These are phyloP conservation scores for Scleromitrula shiraiana DNA, from an alignment of 2,329 filamentous ascomycete genomes.

Conservation along the genomic window DNA sequence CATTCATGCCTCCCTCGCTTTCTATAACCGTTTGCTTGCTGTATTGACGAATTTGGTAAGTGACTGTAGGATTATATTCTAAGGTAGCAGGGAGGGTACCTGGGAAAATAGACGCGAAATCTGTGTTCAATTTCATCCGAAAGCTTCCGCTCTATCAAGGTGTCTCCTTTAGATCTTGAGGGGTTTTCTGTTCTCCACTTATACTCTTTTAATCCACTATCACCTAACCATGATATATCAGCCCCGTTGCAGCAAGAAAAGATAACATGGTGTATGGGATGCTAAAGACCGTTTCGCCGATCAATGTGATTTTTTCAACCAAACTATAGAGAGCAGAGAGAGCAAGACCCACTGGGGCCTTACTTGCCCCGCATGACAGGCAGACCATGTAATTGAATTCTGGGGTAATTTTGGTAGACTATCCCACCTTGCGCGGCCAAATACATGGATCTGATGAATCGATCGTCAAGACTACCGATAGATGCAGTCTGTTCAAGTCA, in stretches of 20 bases:
- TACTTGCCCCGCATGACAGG: not conserved
- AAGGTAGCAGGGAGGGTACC: slow-evolving; percentile 27
- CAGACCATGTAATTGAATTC: slow-evolving; percentile 1
- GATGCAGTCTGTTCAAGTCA: slow-evolving; percentile 57
- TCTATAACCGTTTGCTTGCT: slow-evolving; percentile 50
- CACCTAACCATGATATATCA: slow-evolving; percentile 31
- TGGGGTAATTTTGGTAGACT: slow-evolving; percentile 8
- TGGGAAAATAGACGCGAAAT: slow-evolving; percentile 77
- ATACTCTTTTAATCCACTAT: slow-evolving; percentile 38
- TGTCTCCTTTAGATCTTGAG: slow-evolving; percentile 14
- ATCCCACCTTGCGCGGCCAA: slow-evolving; percentile 45
- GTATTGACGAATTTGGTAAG: not conserved
- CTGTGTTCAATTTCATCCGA: slow-evolving; percentile 34
- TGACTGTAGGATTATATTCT: not conserved
- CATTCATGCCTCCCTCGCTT: slow-evolving; percentile 55
- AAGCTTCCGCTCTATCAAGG: slow-evolving; percentile 17
- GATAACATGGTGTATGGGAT: not conserved
- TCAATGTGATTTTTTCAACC: too few relatives aligned
- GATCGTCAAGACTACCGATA: slow-evolving; percentile 64
- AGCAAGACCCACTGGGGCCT: not conserved
- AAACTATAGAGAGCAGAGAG: not conserved
- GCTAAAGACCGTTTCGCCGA: too few relatives aligned
- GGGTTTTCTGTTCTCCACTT: slow-evolving; percentile 29
- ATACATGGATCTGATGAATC: slow-evolving; percentile 54
- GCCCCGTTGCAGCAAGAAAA: slow-evolving; percentile 7